A percentile compares a stretch with the other conserved stretches of the same genome.
Evolutionary conservation across 768 basidiomycete genomes (phyloP).

Genomic region (Trichaptum fuscoviolaceum): DNA sequence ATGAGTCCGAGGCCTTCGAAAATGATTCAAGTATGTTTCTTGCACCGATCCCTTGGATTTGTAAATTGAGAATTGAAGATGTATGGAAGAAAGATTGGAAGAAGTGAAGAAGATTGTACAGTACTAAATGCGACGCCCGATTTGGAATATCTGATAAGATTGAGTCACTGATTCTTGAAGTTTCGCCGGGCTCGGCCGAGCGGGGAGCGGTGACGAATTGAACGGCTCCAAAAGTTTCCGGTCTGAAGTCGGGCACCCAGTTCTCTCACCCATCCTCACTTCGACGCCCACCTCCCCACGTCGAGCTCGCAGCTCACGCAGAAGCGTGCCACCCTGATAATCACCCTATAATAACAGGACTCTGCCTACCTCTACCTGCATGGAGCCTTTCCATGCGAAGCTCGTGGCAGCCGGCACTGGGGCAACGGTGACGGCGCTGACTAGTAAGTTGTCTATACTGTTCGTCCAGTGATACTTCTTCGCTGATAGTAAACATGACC

Average conservation of each 20-base stretch:
- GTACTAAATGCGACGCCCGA: background rate
- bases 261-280: background rate
- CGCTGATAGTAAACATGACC: constrained; percentile 13
- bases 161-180: background rate
- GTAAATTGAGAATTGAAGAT: background rate
- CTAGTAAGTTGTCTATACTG: constrained; percentile 46
- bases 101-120: background rate
- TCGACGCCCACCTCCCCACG: background rate
- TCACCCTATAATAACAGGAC: background rate
- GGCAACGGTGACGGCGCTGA: constrained; percentile 75
- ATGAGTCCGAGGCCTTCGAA: background rate
- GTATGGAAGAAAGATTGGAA: background rate
- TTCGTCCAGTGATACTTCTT: background rate
- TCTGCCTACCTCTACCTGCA: constrained; percentile 19
- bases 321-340: background rate
- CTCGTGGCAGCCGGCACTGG: constrained; percentile 75
- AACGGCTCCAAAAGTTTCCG: constrained; percentile 9
- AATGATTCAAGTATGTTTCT: too few species aligned
- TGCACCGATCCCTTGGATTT: too few species aligned
- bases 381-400: constrained; percentile 78
- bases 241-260: background rate
- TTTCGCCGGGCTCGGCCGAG: background rate
- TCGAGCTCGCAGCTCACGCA: background rate
- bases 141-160: background rate
- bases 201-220: background rate